Conservation (phyloP, 768 basidiomycete species). For the Hypholoma sublateritium region DNA sequence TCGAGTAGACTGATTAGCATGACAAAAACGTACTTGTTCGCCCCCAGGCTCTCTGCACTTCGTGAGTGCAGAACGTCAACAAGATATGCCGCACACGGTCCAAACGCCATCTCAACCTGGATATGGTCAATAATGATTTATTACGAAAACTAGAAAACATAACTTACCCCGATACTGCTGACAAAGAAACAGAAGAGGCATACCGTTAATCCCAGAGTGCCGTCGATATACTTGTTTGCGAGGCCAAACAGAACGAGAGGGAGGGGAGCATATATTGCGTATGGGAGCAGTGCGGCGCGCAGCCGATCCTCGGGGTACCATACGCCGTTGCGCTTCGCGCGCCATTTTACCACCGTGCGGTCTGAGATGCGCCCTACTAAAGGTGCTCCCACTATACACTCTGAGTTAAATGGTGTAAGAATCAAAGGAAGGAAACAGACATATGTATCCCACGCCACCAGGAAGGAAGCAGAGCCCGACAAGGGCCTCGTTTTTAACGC, state of each 20-base stretch:
- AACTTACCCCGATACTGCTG: conserved; percentile 60
- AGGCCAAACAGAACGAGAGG: conserved; percentile 51
- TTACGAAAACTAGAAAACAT: conserved; percentile 14
- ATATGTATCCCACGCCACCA: conserved; percentile 56
- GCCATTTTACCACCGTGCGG: conserved; percentile 45
- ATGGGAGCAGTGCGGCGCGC: conserved; percentile 47
- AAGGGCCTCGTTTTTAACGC: conserved; percentile 53
- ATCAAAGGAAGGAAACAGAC: conserved; percentile 33
- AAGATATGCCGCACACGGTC: conserved; percentile 54
- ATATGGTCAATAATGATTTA: not conserved
- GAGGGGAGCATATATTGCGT: conserved; percentile 49
- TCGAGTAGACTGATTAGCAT: too few relatives aligned
- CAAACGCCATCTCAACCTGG: conserved; percentile 57
- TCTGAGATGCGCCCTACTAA: conserved; percentile 47
- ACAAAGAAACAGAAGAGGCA: conserved; percentile 58
- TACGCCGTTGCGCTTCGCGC: conserved; percentile 45
- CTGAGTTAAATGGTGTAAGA: not conserved
- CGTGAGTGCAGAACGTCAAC: conserved; percentile 60
- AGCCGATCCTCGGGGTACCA: conserved; percentile 75
- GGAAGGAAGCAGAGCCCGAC: conserved; percentile 64
- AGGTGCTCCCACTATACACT: conserved; percentile 15
- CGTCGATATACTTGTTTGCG: conserved; percentile 48
- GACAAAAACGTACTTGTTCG: conserved; percentile 37
- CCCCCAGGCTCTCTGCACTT: conserved; percentile 67
- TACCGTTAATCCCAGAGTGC: conserved; percentile 46